phyloP scores from a whole-genome alignment of 1,139 yeast species.

The Taphrina betulina region DNA sequence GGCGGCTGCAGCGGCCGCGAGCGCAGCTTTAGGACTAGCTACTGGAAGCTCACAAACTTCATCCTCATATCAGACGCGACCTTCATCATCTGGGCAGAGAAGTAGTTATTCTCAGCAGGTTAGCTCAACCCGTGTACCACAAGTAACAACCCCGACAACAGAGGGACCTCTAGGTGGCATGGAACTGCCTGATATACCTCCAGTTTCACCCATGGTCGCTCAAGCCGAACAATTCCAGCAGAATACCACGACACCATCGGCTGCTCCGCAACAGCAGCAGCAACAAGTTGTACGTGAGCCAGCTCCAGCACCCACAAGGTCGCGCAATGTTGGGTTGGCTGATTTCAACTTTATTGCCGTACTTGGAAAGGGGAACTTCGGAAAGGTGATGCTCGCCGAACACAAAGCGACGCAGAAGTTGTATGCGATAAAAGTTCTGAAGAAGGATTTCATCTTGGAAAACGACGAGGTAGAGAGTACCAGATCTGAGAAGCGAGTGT shows the following conservation, averaged over 20 bases:
- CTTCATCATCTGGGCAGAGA: conserved; percentile 12
- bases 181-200: conserved; percentile 23
- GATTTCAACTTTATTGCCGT: conserved; percentile 80
- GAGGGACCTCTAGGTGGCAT: conserved; percentile 10
- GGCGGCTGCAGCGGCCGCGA: conserved; percentile 41
- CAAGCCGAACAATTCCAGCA: conserved; percentile 15
- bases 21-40: conserved; percentile 36
- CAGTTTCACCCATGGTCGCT: conserved; percentile 19
- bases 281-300: conserved; percentile 33
- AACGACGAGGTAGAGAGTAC: conserved; percentile 88
- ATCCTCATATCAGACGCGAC: too few species aligned
- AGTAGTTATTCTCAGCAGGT: conserved; percentile 23
- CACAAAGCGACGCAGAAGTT: conserved; percentile 63
- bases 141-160: neutral
- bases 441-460: conserved; percentile 72
- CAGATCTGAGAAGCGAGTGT: conserved; percentile 66
- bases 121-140: conserved; percentile 5
- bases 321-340: conserved; percentile 44
- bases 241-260: conserved; percentile 37
- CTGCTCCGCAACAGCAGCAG: conserved; percentile 36
- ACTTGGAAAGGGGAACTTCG: conserved; percentile 86
- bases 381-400: conserved; percentile 77
- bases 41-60: neutral
- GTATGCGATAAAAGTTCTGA: conserved; percentile 88
- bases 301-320: neutral